phyloP scores from a whole-genome alignment of 148 eudicot species.

The Selenicereus undatus region DNA sequence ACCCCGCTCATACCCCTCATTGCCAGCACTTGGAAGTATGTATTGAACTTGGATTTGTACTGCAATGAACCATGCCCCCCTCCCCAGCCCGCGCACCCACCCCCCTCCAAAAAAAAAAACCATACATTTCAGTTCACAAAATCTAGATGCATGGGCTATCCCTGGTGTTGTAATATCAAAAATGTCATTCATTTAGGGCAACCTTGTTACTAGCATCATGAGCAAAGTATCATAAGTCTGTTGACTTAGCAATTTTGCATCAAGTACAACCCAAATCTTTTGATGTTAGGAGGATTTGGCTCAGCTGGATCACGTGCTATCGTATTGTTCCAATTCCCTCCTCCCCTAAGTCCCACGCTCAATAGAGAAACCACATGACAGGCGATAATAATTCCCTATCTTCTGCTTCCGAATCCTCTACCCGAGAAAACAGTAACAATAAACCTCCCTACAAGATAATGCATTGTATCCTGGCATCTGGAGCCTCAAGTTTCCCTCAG shows the following conservation, averaged over 20 bases:
- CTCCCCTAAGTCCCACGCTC: neutral
- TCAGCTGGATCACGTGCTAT: neutral
- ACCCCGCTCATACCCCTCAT: neutral
- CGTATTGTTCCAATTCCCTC: neutral
- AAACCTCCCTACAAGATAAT: neutral
- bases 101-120: no score
- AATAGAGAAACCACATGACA: neutral
- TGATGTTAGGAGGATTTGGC: neutral
- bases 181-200: neutral
- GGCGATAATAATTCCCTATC: neutral
- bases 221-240: neutral
- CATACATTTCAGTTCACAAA: no score
- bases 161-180: neutral
- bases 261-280: neutral
- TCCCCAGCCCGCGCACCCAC: no score
- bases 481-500: neutral
- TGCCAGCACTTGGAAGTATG: neutral
- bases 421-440: neutral
- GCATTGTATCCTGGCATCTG: neutral
- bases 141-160: neutral
- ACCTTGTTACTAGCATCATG: neutral
- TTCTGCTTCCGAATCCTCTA: neutral
- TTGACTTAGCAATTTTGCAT: neutral
- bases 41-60: no score
- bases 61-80: no score